Base-by-base conservation (phyloP, 2,329 filamentous ascomycete species). In the Sporothrix schenckii region DNA sequence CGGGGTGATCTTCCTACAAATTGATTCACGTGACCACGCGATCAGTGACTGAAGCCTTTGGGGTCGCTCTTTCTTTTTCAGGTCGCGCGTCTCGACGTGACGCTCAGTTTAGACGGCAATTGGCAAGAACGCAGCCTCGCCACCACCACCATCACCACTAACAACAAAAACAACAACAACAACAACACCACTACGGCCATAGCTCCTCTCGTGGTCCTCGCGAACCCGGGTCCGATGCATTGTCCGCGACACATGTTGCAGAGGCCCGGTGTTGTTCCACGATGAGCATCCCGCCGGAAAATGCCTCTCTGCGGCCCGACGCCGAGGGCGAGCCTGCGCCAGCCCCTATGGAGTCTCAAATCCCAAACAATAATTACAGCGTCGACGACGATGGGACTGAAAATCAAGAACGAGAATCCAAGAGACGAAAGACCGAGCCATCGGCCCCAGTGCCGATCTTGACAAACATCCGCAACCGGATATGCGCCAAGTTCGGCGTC, bases 11-110 rank as follows among this genome's bases (percentile, higher is more conserved):
- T 41, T 50, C 16, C 21, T 2, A 13, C 63, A 66, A 56, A 67
- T 67, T 54, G 30, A n/a, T 54, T 34, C 69, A 71, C 69, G 69
- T 71, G 69, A 71, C 66, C 50, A 66, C 69, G 69, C 69, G 69
- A 56, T 49, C n/a, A 16, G 66, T 34, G 27, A 24, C 65, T 49
- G n/a, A 34, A 34, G 21, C 16, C 19, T 14, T 4, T 39, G 21
- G 41, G 41, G 24, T 13, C 66, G 66, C 44, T 41, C 53, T 47
- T 60, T 52, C 53, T 39, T 27, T 63, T 66, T n/a, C 16, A 14
- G 53, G 24, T 24, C 11, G 41, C 66, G 66, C 66, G 69, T 67
- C 58, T 53, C 49, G 41, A 49, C 30, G 60, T 50, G 60, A 69
- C 54, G 68, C 61, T 50, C 60, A 53, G 19, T 50, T 44, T 34